A percentile compares a stretch with the other conserved stretches of the same genome.
Evolutionary conservation across 441 rosid species (phyloP).

Genomic region (Euphorbia corollata): DNA sequence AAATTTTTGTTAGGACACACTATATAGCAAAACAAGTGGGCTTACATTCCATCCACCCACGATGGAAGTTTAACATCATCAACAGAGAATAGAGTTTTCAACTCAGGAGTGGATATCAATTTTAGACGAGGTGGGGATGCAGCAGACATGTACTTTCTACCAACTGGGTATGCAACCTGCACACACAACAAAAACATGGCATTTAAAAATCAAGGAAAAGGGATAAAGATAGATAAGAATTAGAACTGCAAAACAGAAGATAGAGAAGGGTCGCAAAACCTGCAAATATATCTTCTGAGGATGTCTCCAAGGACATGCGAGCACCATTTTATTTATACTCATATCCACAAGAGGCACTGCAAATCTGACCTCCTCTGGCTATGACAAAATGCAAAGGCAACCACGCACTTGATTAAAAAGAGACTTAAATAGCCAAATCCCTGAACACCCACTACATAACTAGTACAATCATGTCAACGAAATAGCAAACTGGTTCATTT

Average conservation of each 20-base stretch:
- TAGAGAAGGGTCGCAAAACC: constrained; percentile 37
- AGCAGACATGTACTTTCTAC: constrained; percentile 55
- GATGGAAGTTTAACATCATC: constrained; percentile 92
- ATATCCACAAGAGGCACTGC: constrained; percentile 72
- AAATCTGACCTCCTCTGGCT: constrained; percentile 90
- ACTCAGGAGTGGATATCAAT: constrained; percentile 58
- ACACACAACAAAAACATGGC: constrained; percentile 19
- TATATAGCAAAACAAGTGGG: constrained; percentile 14
- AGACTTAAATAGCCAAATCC: neutral
- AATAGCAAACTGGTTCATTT: constrained; percentile 12
- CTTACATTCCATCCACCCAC: constrained; percentile 90
- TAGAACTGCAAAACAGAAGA: constrained; percentile 4
- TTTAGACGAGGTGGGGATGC: constrained; percentile 83
- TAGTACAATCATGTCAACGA: constrained; percentile 7
- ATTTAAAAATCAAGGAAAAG: constrained; percentile 6
- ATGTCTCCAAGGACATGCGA: constrained; percentile 84
- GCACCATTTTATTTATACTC: constrained; percentile 71
- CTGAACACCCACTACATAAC: constrained; percentile 2
- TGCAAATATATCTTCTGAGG: constrained; percentile 79
- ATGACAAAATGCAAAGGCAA: constrained; percentile 58
- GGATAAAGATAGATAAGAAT: neutral
- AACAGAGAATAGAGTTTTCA: constrained; percentile 56
- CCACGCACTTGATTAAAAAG: constrained; percentile 28
- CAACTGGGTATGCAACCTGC: constrained; percentile 74
- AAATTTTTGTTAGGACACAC: constrained; percentile 8